Evolutionary conservation across 2,329 filamentous ascomycete species (phyloP).

Genomic region (Aspergillus ibericus): DNA sequence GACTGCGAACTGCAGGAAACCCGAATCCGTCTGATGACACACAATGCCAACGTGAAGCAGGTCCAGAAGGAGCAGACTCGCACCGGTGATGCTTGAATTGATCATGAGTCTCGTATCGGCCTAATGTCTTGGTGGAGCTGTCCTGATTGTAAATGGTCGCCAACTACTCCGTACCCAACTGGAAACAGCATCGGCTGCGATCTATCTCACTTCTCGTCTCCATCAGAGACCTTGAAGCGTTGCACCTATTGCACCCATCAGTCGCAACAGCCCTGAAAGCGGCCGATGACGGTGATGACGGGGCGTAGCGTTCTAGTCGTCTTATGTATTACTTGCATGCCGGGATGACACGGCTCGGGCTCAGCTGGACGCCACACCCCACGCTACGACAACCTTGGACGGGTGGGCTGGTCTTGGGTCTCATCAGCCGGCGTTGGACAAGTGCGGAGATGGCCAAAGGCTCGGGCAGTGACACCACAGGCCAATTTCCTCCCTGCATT

Average conservation of each 20-base stretch:
- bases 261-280: background rate
- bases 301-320: constrained; percentile 8
- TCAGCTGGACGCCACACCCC: constrained; percentile 26
- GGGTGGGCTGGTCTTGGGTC: constrained; percentile 1
- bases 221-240: background rate
- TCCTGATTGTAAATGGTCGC: too few relatives aligned
- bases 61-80: background rate
- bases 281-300: constrained; percentile 8
- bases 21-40: constrained; percentile 3
- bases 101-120: background rate
- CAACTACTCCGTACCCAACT: background rate
- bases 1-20: constrained; percentile 10
- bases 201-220: background rate
- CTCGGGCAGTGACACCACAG: constrained; percentile 20
- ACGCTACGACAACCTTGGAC: constrained; percentile 17
- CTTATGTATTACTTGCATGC: constrained; percentile 23
- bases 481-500: constrained; percentile 18
- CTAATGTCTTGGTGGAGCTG: background rate
- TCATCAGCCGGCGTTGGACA: constrained; percentile 9
- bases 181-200: background rate
- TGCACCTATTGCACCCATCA: too few relatives aligned
- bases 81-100: background rate
- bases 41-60: background rate
- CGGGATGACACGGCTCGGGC: constrained; percentile 22
- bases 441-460: constrained; percentile 14